Percentiles rank a stretch among this genome's conserved stretches.
Evolutionary conservation across 345 rosid species (phyloP).

Genomic region (Hevea brasiliensis): DNA sequence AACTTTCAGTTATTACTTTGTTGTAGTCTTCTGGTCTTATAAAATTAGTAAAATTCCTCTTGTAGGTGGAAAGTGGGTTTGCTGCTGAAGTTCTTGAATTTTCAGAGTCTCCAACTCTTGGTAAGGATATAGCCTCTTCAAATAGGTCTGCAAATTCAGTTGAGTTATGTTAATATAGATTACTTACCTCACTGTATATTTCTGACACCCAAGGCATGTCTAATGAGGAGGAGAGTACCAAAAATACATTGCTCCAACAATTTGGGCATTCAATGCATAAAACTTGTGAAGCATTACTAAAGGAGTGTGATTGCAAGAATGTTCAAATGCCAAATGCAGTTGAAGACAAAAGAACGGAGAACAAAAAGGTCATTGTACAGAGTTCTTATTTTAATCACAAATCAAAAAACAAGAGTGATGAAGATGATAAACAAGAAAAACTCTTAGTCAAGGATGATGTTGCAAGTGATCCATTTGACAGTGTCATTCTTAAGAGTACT

Average conservation of each 20-base stretch:
- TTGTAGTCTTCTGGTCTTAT: slow-evolving; percentile 5
- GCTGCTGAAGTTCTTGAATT: slow-evolving; percentile 17
- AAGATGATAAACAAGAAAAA: slow-evolving; percentile 37
- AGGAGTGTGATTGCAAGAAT: slow-evolving; percentile 31
- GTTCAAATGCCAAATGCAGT: slow-evolving; percentile 19
- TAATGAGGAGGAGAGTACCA: slow-evolving; percentile 22
- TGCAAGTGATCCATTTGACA: slow-evolving; percentile 10
- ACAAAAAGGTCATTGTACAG: slow-evolving; percentile 50
- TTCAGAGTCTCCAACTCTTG: slow-evolving; percentile 33
- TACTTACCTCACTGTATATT: slow-evolving; percentile 12
- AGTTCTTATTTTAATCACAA: slow-evolving; percentile 69
- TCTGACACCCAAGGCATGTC: slow-evolving; percentile 20
- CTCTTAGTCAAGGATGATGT: slow-evolving; percentile 28
- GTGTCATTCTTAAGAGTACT: neutral
- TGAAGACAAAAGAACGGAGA: slow-evolving; percentile 43
- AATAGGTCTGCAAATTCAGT: neutral
- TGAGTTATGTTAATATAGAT: neutral
- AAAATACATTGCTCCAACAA: slow-evolving; percentile 27
- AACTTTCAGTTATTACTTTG: slow-evolving; percentile 3
- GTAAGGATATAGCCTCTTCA: slow-evolving; percentile 32
- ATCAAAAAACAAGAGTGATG: slow-evolving; percentile 39
- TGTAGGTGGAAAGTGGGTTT: slow-evolving; percentile 49
- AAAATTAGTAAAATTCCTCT: slow-evolving; percentile 12
- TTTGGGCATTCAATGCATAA: slow-evolving; percentile 24
- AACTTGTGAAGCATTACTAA: slow-evolving; percentile 31